Evolutionary conservation across 306 rosid species (phyloP), one percentile per base, ranked within the genome.

Genomic region (Lathyrus sativus): DNA sequence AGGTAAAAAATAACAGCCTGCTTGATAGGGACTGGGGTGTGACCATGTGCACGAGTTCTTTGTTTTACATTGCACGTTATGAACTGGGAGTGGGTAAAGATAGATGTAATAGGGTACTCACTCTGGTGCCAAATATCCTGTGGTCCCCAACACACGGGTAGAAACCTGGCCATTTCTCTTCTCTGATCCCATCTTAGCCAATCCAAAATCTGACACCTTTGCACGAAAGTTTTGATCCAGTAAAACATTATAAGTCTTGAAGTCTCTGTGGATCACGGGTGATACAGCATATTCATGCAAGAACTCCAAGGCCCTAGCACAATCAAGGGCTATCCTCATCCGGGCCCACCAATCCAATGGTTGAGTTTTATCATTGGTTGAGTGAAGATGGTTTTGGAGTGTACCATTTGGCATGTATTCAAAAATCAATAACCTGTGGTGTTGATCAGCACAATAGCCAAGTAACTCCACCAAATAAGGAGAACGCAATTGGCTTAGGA

Each of bases 121-220:
- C 99, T 95, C 99, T 80, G 99, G 99, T 62, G 99, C 99, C 39
- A 88, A 63, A 79, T 91, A 95, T 80, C 96, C 99, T 3, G 97
- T 90, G 92, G 96, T 88, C 95, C 96, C 95, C 33, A 85, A 73
- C 64, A 90, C 89, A 61, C 90, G 83, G 13, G 99, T 95, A 11
- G 92, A 95, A 68, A 88, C 86, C 73, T 84, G 99, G 42, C 95
- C 91, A 26, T 95, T 85, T 81, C 80, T 87, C 76, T 87, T 95
- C 72, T 87, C 89, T 8, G 97, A 90, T 10, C 89, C 95, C 85
- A 87, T 84, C 82, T 85, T 95, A 63, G 95, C 99, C 91, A 86
- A 79, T 33, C 92, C 91, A 33, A 95, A 91, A 79, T 85, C 87
- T 0, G 95, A 83, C n/a, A 91, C 95, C 76, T 88, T 95, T 63